These are phyloP conservation scores for bread wheat (Triticum aestivum) DNA, from an alignment of 176 grass and related monocot species.

Conservation along the genomic window DNA sequence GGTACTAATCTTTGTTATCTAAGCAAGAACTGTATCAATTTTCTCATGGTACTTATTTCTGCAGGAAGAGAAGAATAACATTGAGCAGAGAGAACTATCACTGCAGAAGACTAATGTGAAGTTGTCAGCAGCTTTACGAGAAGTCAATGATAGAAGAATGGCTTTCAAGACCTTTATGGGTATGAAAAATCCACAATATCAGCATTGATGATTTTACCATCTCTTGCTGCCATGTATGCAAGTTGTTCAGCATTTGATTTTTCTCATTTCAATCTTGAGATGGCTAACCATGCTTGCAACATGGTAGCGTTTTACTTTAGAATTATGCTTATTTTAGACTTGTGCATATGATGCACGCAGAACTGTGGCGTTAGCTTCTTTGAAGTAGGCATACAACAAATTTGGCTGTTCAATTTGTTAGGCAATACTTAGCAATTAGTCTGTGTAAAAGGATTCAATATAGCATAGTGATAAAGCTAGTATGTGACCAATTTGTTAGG, in stretches of 20 bases:
- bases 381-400: neutral
- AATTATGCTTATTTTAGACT: neutral
- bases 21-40: slow-evolving; percentile 12
- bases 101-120: slow-evolving; percentile 61
- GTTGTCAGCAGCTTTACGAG: slow-evolving; percentile 34
- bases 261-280: neutral
- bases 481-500: neutral
- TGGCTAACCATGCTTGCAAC: neutral
- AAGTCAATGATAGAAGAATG: slow-evolving; percentile 48
- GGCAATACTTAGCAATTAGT: neutral
- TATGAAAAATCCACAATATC: slow-evolving; percentile 30
- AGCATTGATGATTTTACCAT: neutral
- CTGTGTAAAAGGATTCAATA: neutral
- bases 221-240: neutral
- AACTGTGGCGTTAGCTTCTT: neutral
- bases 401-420: neutral
- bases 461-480: neutral
- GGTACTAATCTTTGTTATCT: slow-evolving; percentile 2
- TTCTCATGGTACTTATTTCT: slow-evolving; percentile 26
- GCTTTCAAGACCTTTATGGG: slow-evolving; percentile 55
- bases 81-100: slow-evolving; percentile 50
- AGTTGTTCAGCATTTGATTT: neutral
- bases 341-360: neutral
- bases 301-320: neutral
- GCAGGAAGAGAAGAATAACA: slow-evolving; percentile 58